Evolutionary conservation across 768 basidiomycete genomes (phyloP).

Genomic region (Trametes coccinea): DNA sequence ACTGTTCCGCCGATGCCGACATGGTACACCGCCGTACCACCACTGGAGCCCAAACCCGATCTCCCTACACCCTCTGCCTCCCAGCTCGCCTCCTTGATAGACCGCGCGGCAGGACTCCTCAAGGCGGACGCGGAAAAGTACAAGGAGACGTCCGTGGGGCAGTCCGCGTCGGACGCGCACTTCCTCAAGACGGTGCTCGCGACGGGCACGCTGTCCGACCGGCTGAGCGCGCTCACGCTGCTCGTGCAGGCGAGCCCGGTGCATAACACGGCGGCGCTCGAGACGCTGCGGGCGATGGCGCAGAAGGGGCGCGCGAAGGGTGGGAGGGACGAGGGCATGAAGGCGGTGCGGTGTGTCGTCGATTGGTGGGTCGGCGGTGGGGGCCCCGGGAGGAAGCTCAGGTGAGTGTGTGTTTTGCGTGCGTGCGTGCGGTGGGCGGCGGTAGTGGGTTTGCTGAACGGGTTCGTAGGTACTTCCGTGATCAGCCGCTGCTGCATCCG

Average conservation of each 20-base stretch:
- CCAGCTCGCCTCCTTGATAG: slow-evolving; percentile 45
- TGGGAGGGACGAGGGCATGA: slow-evolving; percentile 89
- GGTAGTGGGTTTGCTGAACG: no score
- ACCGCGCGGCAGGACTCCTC: slow-evolving; percentile 52
- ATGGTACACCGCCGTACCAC: slow-evolving; percentile 55
- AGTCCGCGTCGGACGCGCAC: slow-evolving; percentile 65
- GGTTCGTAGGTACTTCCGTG: slow-evolving; percentile 76
- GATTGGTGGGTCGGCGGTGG: slow-evolving; percentile 99
- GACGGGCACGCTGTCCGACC: slow-evolving; percentile 88
- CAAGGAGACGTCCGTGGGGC: slow-evolving; percentile 48
- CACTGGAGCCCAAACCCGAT: slow-evolving; percentile 36
- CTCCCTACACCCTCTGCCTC: slow-evolving; percentile 40
- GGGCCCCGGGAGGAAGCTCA: slow-evolving; percentile 84
- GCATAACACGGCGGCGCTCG: slow-evolving; percentile 81
- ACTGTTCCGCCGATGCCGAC: slow-evolving; percentile 41
- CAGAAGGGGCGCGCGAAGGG: slow-evolving; percentile 80
- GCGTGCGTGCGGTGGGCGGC: no score
- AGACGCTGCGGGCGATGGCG: slow-evolving; percentile 72
- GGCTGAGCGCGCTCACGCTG: slow-evolving; percentile 86
- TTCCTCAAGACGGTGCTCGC: slow-evolving; percentile 86
- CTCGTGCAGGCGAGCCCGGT: slow-evolving; percentile 86
- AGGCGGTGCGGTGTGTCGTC: slow-evolving; percentile 85
- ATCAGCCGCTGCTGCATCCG: slow-evolving; percentile 73
- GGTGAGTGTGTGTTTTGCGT: slow-evolving; percentile 45
- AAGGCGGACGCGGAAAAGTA: slow-evolving; percentile 44